Evolutionary conservation across 805 yeast species (phyloP).

Genomic region (Sugiyamaella marilandica): DNA sequence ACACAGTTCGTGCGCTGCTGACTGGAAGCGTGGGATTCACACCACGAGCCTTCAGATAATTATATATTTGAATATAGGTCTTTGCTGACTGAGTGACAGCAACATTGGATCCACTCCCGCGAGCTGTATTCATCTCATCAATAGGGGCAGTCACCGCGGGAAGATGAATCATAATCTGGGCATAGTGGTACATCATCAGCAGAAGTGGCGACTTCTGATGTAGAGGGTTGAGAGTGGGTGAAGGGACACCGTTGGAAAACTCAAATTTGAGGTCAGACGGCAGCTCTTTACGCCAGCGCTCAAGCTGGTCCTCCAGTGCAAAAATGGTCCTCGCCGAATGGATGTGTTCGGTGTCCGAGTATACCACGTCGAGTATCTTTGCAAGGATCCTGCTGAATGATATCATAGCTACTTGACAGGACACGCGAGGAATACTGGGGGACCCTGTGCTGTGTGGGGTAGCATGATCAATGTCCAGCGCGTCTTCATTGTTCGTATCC

Average conservation of each 20-base stretch:
- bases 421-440: slow-evolving; percentile 1
- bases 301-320: slow-evolving; percentile 59
- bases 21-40: slow-evolving; percentile 29
- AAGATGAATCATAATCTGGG: slow-evolving; percentile 58
- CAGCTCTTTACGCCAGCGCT: slow-evolving; percentile 71
- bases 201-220: slow-evolving; percentile 39
- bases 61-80: slow-evolving; percentile 26
- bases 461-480: background rate
- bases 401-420: slow-evolving; percentile 18
- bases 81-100: slow-evolving; percentile 34
- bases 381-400: slow-evolving; percentile 65
- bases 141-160: slow-evolving; percentile 38
- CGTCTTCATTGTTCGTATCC: slow-evolving; percentile 26
- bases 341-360: slow-evolving; percentile 19
- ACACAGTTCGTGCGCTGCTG: slow-evolving; percentile 24
- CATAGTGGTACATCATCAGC: slow-evolving; percentile 55
- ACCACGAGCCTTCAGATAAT: slow-evolving; percentile 25
- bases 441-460: slow-evolving; percentile 4
- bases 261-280: slow-evolving; percentile 60
- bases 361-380: slow-evolving; percentile 55
- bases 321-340: slow-evolving; percentile 25
- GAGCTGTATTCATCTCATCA: slow-evolving; percentile 10
- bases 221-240: slow-evolving; percentile 22
- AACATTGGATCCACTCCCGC: slow-evolving; percentile 28
- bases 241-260: slow-evolving; percentile 33